phyloP scores from a whole-genome alignment of 2,329 filamentous ascomycete genomes.

The Ceratocystiopsis minuta region DNA sequence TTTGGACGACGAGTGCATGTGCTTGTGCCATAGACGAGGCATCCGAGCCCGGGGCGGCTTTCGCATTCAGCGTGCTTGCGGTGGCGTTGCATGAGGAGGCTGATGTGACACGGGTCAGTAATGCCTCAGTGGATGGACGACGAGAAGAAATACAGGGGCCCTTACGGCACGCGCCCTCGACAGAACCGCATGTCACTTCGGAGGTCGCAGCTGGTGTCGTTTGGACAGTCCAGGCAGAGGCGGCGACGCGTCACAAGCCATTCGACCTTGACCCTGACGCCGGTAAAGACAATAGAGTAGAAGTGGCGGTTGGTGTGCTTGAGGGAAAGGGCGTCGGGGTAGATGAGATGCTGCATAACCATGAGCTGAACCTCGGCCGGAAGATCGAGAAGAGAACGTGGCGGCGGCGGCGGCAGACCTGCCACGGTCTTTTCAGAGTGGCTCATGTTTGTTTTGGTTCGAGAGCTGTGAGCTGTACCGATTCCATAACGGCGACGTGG shows the following conservation, averaged over 20 bases:
- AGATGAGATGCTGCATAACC: conserved; percentile 41
- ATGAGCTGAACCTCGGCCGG: conserved; percentile 51
- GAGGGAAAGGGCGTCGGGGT: conserved; percentile 52
- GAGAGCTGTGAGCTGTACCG: too few species aligned
- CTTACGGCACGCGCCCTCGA: conserved; percentile 38
- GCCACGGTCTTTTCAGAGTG: not conserved
- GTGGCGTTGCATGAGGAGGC: conserved; percentile 38
- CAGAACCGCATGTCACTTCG: conserved; percentile 43
- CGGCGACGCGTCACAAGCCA: conserved; percentile 49
- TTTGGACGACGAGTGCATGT: conserved; percentile 26
- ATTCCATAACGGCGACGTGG: too few species aligned
- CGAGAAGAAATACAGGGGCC: not conserved
- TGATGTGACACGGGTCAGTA: conserved; percentile 13
- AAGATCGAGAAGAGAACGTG: conserved; percentile 26
- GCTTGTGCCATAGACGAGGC: conserved; percentile 32
- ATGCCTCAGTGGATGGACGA: not conserved
- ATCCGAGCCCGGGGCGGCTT: conserved; percentile 35
- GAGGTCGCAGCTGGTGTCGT: conserved; percentile 36
- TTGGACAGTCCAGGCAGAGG: conserved; percentile 48
- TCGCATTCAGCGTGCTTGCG: conserved; percentile 45
- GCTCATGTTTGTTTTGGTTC: not conserved
- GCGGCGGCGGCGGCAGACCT: not conserved
- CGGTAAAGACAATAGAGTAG: conserved; percentile 46
- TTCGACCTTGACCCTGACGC: conserved; percentile 44
- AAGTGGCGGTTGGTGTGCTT: conserved; percentile 50